phyloP scores from a whole-genome alignment of 1,284 basidiomycete genomes.

The Kwoniella shivajii region DNA sequence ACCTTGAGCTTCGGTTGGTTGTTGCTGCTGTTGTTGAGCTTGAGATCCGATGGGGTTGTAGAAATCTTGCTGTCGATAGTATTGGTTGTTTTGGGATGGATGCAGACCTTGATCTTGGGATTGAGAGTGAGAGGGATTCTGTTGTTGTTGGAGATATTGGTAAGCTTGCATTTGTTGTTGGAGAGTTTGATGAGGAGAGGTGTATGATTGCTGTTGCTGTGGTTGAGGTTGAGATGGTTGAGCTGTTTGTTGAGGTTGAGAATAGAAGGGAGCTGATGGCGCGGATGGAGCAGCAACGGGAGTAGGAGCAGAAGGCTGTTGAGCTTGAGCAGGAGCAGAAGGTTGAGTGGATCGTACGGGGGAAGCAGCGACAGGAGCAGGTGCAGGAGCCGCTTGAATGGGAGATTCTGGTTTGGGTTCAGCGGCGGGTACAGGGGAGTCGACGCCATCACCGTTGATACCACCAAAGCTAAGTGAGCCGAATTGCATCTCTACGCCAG shows the following conservation, averaged over 20 bases:
- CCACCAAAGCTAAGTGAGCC: constrained; percentile 55
- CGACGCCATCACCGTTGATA: constrained; percentile 50
- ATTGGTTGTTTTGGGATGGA: constrained; percentile 31
- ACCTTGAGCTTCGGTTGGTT: constrained; percentile 7
- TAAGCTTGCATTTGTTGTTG: constrained; percentile 48
- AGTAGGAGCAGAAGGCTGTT: constrained; percentile 16
- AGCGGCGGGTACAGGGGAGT: constrained; percentile 38
- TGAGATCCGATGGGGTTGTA: constrained; percentile 35
- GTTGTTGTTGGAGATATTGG: constrained; percentile 37
- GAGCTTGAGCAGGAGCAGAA: constrained; percentile 13
- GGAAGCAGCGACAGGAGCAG: constrained; percentile 19
- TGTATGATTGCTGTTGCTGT: constrained; percentile 27
- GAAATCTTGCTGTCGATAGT: constrained; percentile 43
- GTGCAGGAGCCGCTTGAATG: constrained; percentile 22
- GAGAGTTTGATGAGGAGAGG: constrained; percentile 40
- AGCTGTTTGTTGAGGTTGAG: constrained; percentile 23
- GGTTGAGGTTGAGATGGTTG: constrained; percentile 17
- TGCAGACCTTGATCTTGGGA: constrained; percentile 25
- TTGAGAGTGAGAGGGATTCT: constrained; percentile 23
- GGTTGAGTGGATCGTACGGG: constrained; percentile 20
- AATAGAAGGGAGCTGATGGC: constrained; percentile 20
- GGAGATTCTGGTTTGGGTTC: constrained; percentile 28
- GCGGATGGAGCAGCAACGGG: constrained; percentile 22
- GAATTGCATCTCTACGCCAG: constrained; percentile 54
- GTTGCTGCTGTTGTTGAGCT: constrained; percentile 26